Percentiles rank a stretch among this genome's conserved stretches.
phyloP scores from a whole-genome alignment of 768 basidiomycete genomes.

The Termitomyces sp. region DNA sequence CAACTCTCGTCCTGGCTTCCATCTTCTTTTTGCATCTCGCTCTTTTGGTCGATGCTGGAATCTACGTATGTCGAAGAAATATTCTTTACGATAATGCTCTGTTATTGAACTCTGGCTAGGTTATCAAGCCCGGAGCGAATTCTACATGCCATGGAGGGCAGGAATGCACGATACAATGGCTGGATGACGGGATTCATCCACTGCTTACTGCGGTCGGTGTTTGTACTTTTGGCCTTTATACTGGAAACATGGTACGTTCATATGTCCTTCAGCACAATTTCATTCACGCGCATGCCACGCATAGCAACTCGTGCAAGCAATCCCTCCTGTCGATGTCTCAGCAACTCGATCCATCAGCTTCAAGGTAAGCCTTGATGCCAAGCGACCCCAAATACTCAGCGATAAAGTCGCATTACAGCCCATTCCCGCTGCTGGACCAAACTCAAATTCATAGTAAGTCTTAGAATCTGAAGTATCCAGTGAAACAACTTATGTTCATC shows the following conservation, averaged over 20 bases:
- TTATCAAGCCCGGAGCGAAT: constrained; percentile 36
- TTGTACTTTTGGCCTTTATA: constrained; percentile 50
- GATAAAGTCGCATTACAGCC: constrained; percentile 31
- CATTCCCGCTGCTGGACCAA: constrained; percentile 46
- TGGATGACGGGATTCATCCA: constrained; percentile 55
- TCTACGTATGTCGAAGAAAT: constrained; percentile 30
- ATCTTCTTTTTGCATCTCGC: constrained; percentile 20
- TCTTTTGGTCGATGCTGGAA: constrained; percentile 26
- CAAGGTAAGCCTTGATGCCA: constrained; percentile 34
- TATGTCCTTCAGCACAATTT: neutral
- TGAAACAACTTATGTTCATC: constrained; percentile 3
- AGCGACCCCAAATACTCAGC: neutral
- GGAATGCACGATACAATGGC: constrained; percentile 51
- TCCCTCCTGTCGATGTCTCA: constrained; percentile 51
- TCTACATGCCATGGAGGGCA: constrained; percentile 48
- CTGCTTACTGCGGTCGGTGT: constrained; percentile 43
- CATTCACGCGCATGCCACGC: neutral
- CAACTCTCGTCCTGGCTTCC: constrained; percentile 12
- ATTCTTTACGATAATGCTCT: neutral
- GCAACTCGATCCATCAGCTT: constrained; percentile 42
- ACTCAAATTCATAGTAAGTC: constrained; percentile 54
- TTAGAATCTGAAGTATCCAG: neutral
- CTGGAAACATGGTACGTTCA: constrained; percentile 44
- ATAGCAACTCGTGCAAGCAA: constrained; percentile 53
- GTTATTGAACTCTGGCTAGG: constrained; percentile 22